These are phyloP conservation scores for Cubamyces sp. DNA, from an alignment of 768 basidiomycete genomes.

Conservation along the genomic window DNA sequence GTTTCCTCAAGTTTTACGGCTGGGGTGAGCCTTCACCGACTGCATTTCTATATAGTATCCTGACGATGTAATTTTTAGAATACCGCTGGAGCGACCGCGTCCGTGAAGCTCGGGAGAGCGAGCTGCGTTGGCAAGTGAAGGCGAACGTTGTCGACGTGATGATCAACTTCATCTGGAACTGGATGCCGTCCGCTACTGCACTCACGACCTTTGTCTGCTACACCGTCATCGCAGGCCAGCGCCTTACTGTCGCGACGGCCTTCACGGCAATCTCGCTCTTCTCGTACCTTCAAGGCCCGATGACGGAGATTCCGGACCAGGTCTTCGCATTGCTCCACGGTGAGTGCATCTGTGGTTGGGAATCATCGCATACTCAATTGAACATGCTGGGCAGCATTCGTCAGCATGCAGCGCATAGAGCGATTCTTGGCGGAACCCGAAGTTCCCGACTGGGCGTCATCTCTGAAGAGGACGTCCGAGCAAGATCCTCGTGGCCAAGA, in stretches of 20 bases:
- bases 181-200: constrained; percentile 74
- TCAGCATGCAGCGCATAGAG: constrained; percentile 84
- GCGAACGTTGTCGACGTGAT: constrained; percentile 61
- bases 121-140: constrained; percentile 70
- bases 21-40: constrained; percentile 54
- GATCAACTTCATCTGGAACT: constrained; percentile 74
- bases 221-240: constrained; percentile 65
- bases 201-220: constrained; percentile 66
- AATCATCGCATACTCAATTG: constrained; percentile 15
- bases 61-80: constrained; percentile 16
- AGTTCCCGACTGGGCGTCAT: constrained; percentile 78
- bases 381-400: constrained; percentile 50
- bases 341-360: constrained; percentile 31
- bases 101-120: constrained; percentile 54
- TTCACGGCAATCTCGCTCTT: constrained; percentile 84
- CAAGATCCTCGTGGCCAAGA: constrained; percentile 8
- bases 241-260: constrained; percentile 76
- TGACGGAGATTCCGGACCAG: constrained; percentile 65
- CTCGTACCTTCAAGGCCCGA: constrained; percentile 67
- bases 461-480: constrained; percentile 46
- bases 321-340: constrained; percentile 68
- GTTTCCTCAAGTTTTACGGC: constrained; percentile 76
- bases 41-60: neutral
- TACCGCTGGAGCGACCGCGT: constrained; percentile 33
- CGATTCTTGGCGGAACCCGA: constrained; percentile 73